Evolutionary conservation across 2,329 filamentous ascomycete genomes (phyloP).

Genomic region (Colletotrichum aenigma): DNA sequence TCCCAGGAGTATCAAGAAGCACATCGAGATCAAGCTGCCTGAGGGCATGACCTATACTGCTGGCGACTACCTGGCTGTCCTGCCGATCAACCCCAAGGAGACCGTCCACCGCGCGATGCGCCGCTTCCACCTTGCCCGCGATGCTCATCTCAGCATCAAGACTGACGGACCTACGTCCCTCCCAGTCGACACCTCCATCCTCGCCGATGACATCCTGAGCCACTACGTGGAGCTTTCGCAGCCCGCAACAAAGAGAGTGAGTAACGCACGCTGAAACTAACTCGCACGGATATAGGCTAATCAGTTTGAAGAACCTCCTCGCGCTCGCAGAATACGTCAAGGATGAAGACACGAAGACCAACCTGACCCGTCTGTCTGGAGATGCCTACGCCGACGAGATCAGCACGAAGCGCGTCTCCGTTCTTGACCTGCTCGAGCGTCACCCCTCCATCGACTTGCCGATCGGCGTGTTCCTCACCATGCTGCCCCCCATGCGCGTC

Average conservation of each 20-base stretch:
- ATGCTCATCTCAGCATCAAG: slow-evolving; percentile 67
- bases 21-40: slow-evolving; percentile 73
- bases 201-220: slow-evolving; percentile 67
- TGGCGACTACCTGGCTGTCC: slow-evolving; percentile 77
- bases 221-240: slow-evolving; percentile 77
- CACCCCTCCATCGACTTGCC: slow-evolving; percentile 58
- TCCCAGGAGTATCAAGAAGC: slow-evolving; percentile 58
- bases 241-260: slow-evolving; percentile 70
- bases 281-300: neutral
- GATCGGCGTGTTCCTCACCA: slow-evolving; percentile 64
- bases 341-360: slow-evolving; percentile 36
- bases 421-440: slow-evolving; percentile 66
- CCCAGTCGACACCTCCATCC: slow-evolving; percentile 60
- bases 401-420: slow-evolving; percentile 52
- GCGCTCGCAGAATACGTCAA: slow-evolving; percentile 23
- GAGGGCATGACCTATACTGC: slow-evolving; percentile 68
- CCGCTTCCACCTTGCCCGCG: slow-evolving; percentile 72
- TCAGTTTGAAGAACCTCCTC: slow-evolving; percentile 35
- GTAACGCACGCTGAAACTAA: slow-evolving; percentile 23
- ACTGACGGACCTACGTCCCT: slow-evolving; percentile 56
- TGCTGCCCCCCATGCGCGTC: slow-evolving; percentile 65
- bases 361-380: slow-evolving; percentile 41
- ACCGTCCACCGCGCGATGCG: slow-evolving; percentile 68
- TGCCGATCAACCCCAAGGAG: slow-evolving; percentile 71
- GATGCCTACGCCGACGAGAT: slow-evolving; percentile 43